phyloP scores from a whole-genome alignment of 371 early-diverging fungal species.

The Mortierella sp. region DNA sequence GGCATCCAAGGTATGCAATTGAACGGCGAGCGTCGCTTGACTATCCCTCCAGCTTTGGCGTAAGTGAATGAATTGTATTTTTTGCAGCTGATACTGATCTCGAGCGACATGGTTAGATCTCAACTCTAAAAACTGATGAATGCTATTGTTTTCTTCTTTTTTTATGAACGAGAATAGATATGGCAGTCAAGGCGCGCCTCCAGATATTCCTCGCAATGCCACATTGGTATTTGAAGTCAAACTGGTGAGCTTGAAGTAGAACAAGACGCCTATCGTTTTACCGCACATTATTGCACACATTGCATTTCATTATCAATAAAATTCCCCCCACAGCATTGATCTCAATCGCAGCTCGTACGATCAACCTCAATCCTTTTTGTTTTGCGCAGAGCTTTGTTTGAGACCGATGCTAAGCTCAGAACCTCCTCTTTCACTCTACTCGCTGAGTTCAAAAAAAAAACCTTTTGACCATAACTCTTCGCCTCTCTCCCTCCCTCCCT shows the following conservation, averaged over 20 bases:
- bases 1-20: conserved; percentile 93
- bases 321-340: not conserved
- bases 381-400: too few relatives aligned
- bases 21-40: conserved; percentile 91
- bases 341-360: conserved; percentile 11
- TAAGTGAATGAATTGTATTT: conserved; percentile 16
- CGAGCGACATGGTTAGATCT: too few relatives aligned
- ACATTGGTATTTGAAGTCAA: conserved; percentile 91
- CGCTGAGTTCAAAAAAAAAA: conserved; percentile 21
- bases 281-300: not conserved
- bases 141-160: not conserved
- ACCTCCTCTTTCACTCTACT: not conserved
- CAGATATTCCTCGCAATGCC: conserved; percentile 90
- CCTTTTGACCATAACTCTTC: not conserved
- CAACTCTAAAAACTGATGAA: not conserved
- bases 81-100: not conserved
- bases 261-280: not conserved
- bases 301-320: not conserved
- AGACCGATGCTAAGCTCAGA: too few relatives aligned
- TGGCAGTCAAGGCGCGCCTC: conserved; percentile 88
- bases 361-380: not conserved
- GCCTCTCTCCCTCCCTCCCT: not conserved
- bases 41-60: conserved; percentile 85
- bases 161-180: conserved; percentile 64
- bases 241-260: conserved; percentile 55